Conservation (phyloP, 306 rosid genomes). For the Cicer arietinum region DNA sequence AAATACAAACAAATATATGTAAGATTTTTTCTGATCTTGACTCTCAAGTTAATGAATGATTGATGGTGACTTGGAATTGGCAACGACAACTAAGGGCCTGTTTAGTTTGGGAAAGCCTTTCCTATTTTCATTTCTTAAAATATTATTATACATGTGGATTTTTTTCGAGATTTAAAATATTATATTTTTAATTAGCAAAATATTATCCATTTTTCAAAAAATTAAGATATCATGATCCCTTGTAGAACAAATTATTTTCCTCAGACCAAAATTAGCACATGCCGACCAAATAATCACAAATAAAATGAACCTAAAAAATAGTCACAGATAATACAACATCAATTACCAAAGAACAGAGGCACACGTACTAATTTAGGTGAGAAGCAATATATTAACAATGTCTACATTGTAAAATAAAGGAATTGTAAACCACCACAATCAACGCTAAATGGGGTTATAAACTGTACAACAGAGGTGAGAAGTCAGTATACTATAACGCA, state of each 20-base stretch:
- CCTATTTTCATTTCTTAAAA: too few relatives aligned
- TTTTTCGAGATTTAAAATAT: background rate
- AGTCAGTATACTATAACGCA: background rate
- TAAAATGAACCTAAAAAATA: background rate
- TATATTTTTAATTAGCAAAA: background rate
- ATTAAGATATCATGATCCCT: background rate
- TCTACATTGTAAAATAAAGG: conserved; percentile 1
- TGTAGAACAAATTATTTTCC: background rate
- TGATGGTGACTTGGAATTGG: conserved; percentile 11
- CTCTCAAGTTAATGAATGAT: background rate
- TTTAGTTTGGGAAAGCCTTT: too few relatives aligned
- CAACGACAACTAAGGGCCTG: background rate
- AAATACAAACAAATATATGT: background rate
- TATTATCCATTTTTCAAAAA: background rate
- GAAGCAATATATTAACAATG: background rate
- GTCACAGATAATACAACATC: conserved; percentile 1
- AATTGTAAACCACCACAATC: conserved; percentile 30
- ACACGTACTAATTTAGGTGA: background rate
- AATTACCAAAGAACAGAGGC: conserved; percentile 9
- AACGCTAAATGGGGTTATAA: background rate
- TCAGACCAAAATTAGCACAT: background rate
- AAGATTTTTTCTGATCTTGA: background rate
- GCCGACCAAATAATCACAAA: background rate
- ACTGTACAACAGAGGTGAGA: background rate
- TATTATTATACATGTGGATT: background rate